phyloP scores from a whole-genome alignment of 2,329 filamentous ascomycete species.

The Lasiodiplodia theobromae region DNA sequence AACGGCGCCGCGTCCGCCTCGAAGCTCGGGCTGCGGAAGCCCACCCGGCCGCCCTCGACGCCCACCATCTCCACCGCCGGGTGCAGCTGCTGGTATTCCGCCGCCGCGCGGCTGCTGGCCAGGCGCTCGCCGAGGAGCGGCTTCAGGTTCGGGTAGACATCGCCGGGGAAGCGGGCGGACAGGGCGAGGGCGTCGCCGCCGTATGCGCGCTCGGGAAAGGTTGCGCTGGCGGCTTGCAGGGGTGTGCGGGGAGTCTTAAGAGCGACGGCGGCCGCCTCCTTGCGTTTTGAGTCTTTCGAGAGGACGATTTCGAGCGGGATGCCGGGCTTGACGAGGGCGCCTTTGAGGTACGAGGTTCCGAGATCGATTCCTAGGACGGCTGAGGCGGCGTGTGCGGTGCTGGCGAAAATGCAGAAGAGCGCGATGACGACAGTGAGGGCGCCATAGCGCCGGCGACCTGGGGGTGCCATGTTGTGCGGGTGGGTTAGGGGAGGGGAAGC shows the following conservation, averaged over 20 bases:
- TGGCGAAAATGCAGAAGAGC: constrained; percentile 61
- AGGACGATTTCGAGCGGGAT: constrained; percentile 97
- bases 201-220: constrained; percentile 88
- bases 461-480: constrained; percentile 54
- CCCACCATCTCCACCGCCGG: constrained; percentile 76
- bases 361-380: constrained; percentile 92
- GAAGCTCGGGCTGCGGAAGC: constrained; percentile 81
- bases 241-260: constrained; percentile 74
- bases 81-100: constrained; percentile 76
- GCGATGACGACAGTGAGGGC: constrained; percentile 58
- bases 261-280: constrained; percentile 87
- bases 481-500: constrained; percentile 30
- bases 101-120: constrained; percentile 58
- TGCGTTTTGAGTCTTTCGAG: constrained; percentile 96
- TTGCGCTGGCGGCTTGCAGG: constrained; percentile 65
- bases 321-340: constrained; percentile 92
- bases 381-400: constrained; percentile 67
- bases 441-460: constrained; percentile 51
- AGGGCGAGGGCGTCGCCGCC: constrained; percentile 91
- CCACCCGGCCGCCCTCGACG: constrained; percentile 67
- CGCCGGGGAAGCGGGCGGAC: constrained; percentile 84
- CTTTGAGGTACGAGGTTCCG: constrained; percentile 97
- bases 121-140: constrained; percentile 79
- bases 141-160: constrained; percentile 96
- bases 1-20: constrained; percentile 66